Conservation (phyloP, 257 asterid genomes). For the Mitragyna speciosa region DNA sequence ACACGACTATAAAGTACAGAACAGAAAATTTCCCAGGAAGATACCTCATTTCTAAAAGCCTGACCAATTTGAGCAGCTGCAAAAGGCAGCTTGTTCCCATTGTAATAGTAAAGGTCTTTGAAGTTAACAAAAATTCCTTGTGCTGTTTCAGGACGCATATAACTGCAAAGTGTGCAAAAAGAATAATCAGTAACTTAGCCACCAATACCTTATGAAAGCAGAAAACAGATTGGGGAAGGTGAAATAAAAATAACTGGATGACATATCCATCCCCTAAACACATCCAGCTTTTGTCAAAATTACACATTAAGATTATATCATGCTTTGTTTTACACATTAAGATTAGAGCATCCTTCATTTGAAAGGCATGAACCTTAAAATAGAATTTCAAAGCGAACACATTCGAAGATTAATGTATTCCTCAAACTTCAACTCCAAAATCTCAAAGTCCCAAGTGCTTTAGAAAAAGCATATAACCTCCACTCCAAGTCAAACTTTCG, state of each 20-base stretch:
- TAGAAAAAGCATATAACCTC: not conserved
- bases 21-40: not conserved
- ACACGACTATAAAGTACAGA: not conserved
- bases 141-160: conserved; percentile 87
- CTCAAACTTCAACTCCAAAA: not conserved
- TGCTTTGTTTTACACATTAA: too few species aligned
- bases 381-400: not conserved
- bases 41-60: conserved; percentile 78
- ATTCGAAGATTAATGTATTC: too few species aligned
- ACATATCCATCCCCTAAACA: not conserved
- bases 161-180: conserved; percentile 27
- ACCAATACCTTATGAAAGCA: too few species aligned
- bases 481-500: not conserved
- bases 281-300: not conserved
- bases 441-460: not conserved
- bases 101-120: conserved; percentile 64
- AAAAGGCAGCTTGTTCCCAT: conserved; percentile 72
- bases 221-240: too few species aligned
- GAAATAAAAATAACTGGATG: not conserved
- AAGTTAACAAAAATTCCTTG: conserved; percentile 85
- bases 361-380: not conserved
- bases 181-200: conserved; percentile 3
- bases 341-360: not conserved
- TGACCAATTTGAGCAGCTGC: conserved; percentile 90
- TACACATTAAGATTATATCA: too few species aligned